A percentile compares a stretch with the other conserved stretches of the same genome.
These are phyloP conservation scores for Penicillium simplicissimum DNA, from an alignment of 495 filamentous ascomycete species.

Conservation along the genomic window DNA sequence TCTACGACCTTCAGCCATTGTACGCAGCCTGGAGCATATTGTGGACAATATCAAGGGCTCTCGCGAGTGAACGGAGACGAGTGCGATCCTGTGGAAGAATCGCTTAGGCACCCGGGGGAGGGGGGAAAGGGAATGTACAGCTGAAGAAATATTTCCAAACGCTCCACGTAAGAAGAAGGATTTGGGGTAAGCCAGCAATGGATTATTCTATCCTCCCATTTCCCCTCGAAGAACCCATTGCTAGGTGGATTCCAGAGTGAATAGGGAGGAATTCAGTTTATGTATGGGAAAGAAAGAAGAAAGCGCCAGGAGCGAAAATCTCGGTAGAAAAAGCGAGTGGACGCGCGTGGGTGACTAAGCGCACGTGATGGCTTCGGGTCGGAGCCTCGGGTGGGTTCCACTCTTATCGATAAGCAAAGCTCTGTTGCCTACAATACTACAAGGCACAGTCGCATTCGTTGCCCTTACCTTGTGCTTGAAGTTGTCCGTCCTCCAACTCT, in stretches of 20 bases:
- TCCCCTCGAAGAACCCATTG: conserved; percentile 50
- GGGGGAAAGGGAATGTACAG: conserved; percentile 39
- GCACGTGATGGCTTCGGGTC: conserved; percentile 14
- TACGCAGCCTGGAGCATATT: conserved; percentile 33
- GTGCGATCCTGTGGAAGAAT: neutral
- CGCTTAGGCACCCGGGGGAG: neutral
- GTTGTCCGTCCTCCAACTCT: neutral
- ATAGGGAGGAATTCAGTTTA: conserved; percentile 49
- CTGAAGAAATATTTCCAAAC: conserved; percentile 52
- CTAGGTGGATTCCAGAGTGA: conserved; percentile 48
- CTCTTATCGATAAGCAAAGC: conserved; percentile 49
- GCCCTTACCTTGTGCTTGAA: neutral
- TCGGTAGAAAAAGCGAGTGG: conserved; percentile 16
- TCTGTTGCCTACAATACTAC: conserved; percentile 12
- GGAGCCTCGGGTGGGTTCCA: neutral
- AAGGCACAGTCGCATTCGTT: neutral
- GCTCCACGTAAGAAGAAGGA: conserved; percentile 49
- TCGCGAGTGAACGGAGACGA: conserved; percentile 6
- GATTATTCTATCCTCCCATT: conserved; percentile 49
- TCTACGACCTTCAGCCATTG: conserved; percentile 33
- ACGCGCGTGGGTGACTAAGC: conserved; percentile 3
- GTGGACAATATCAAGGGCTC: conserved; percentile 25
- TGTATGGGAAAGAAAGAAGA: conserved; percentile 42
- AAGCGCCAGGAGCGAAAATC: conserved; percentile 28
- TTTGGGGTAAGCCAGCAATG: conserved; percentile 53